phyloP scores from a whole-genome alignment of 768 basidiomycete genomes.

The Scleroderma citrinum region DNA sequence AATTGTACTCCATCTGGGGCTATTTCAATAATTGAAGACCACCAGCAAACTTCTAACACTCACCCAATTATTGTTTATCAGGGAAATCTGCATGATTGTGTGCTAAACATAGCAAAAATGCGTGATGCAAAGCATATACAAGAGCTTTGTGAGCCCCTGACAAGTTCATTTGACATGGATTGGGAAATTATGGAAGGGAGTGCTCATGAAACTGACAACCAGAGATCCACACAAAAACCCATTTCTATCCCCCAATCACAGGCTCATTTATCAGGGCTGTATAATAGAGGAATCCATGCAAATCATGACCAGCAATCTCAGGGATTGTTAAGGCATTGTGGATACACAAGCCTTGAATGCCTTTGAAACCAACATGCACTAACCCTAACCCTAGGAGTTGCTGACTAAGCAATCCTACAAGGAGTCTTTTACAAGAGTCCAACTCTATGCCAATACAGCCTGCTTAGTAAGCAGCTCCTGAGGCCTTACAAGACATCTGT shows the following conservation, averaged over 20 bases:
- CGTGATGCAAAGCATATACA: not conserved
- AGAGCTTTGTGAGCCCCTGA: not conserved
- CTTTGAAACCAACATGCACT: too few species aligned
- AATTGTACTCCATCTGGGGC: conserved; percentile 1
- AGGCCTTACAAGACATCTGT: too few species aligned
- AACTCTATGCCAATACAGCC: too few species aligned
- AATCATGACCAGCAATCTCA: not conserved
- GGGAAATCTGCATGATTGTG: not conserved
- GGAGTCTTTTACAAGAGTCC: too few species aligned
- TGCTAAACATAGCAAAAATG: not conserved
- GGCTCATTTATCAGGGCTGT: not conserved
- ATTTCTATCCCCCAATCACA: not conserved
- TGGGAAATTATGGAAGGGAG: not conserved
- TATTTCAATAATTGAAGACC: not conserved
- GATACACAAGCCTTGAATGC: too few species aligned
- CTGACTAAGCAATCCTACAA: too few species aligned
- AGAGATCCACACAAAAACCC: not conserved
- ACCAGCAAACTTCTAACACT: not conserved
- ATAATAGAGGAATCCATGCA: not conserved
- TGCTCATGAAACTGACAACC: not conserved
- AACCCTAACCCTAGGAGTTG: too few species aligned
- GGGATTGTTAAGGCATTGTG: not conserved
- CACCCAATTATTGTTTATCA: not conserved
- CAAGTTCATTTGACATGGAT: not conserved
- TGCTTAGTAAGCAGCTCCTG: too few species aligned